These are phyloP conservation scores for Sistotremastrum suecicum DNA, from an alignment of 768 basidiomycete species.

Conservation along the genomic window DNA sequence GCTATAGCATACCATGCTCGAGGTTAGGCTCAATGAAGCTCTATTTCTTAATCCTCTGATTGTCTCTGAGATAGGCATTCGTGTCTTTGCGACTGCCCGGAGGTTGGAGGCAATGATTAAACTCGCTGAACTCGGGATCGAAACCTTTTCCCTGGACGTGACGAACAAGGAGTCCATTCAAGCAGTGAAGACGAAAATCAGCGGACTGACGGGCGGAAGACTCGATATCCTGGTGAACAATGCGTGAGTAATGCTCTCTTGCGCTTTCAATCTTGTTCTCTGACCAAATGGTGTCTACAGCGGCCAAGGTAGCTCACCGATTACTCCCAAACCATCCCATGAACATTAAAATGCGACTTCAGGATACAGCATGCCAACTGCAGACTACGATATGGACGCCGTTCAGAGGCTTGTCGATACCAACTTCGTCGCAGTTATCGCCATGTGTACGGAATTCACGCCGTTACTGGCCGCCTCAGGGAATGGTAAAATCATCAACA, in stretches of 20 bases:
- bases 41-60: not conserved
- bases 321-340: not conserved
- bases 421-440: slow-evolving; percentile 10
- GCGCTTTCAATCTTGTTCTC: not conserved
- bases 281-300: not conserved
- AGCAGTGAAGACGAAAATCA: slow-evolving; percentile 1
- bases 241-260: slow-evolving; percentile 5
- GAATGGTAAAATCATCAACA: slow-evolving; percentile 9
- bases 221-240: slow-evolving; percentile 11
- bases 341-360: not conserved
- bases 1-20: not conserved
- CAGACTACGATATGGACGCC: slow-evolving; percentile 5
- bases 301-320: slow-evolving; percentile 2
- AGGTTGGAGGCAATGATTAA: slow-evolving; percentile 6
- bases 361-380: slow-evolving; percentile 6
- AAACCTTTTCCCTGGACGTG: slow-evolving; percentile 8
- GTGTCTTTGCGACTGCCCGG: slow-evolving; percentile 10
- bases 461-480: slow-evolving; percentile 5
- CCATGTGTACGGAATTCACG: slow-evolving; percentile 9
- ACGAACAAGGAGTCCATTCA: slow-evolving; percentile 5
- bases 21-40: not conserved
- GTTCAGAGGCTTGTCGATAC: slow-evolving; percentile 8
- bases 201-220: slow-evolving; percentile 3
- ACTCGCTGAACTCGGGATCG: slow-evolving; percentile 3
- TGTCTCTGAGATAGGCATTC: slow-evolving; percentile 1